Evolutionary conservation across 306 rosid genomes (phyloP).

Genomic region (Vicia faba): DNA sequence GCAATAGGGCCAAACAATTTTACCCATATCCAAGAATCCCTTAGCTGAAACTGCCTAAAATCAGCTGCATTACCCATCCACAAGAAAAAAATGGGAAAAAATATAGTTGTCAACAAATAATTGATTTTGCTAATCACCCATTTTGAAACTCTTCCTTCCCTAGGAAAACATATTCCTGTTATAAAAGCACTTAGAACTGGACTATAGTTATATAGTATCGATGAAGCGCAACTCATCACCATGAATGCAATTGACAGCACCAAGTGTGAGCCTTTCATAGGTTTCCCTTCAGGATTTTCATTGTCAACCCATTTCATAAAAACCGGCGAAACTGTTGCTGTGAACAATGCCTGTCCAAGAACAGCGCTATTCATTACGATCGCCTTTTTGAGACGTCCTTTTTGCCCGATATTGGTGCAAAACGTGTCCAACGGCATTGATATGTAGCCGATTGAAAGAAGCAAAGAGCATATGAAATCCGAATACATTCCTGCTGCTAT

Average conservation of each 20-base stretch:
- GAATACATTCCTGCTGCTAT: slow-evolving; percentile 86
- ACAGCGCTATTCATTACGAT: slow-evolving; percentile 45
- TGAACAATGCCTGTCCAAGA: slow-evolving; percentile 48
- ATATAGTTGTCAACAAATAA: slow-evolving; percentile 60
- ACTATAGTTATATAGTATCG: slow-evolving; percentile 62
- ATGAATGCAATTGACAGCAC: slow-evolving; percentile 81
- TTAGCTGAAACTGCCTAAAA: slow-evolving; percentile 45
- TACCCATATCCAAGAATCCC: slow-evolving; percentile 51
- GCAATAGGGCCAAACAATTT: slow-evolving; percentile 45
- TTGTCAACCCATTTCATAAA: slow-evolving; percentile 85
- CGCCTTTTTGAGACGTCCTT: not conserved
- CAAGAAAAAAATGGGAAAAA: slow-evolving; percentile 82
- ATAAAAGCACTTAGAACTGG: slow-evolving; percentile 80
- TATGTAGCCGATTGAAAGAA: slow-evolving; percentile 65
- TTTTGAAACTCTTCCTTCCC: slow-evolving; percentile 83
- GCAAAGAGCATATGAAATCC: slow-evolving; percentile 65
- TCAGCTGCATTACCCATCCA: slow-evolving; percentile 87
- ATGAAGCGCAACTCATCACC: slow-evolving; percentile 58
- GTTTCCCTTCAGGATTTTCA: slow-evolving; percentile 91
- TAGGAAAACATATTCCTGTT: slow-evolving; percentile 77
- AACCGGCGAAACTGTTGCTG: slow-evolving; percentile 67
- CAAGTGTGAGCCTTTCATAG: slow-evolving; percentile 84
- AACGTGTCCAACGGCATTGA: slow-evolving; percentile 43
- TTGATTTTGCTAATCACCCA: slow-evolving; percentile 80
- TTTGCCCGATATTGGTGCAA: not conserved